A percentile compares a stretch with the other conserved stretches of the same genome.
Evolutionary conservation across 805 yeast species (phyloP).

Genomic region (Kodamaea leandrae): DNA sequence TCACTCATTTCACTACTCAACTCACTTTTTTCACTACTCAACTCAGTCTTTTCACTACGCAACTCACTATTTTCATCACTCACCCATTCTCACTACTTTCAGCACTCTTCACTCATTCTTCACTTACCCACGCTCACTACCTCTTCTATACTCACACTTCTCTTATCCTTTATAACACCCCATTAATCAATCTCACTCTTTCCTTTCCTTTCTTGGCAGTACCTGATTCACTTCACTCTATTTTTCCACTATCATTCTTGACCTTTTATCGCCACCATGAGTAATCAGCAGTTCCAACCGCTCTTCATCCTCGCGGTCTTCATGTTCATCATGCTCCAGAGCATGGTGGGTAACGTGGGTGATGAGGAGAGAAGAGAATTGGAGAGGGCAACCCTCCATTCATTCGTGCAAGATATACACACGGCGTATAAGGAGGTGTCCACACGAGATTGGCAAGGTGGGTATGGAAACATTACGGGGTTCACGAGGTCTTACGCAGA

Average conservation of each 20-base stretch:
- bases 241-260: background rate
- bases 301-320: constrained; percentile 35
- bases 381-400: constrained; percentile 25
- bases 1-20: too few species aligned
- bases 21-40: too few species aligned
- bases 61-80: too few species aligned
- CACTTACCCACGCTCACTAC: too few species aligned
- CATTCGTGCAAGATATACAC: constrained; percentile 24
- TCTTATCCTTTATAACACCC: too few species aligned
- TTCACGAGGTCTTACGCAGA: constrained; percentile 64
- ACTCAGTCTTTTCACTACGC: too few species aligned
- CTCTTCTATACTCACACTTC: too few species aligned
- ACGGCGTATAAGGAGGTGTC: constrained; percentile 21
- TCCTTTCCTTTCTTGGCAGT: background rate
- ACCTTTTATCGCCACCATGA: constrained; percentile 2
- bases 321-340: constrained; percentile 29
- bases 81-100: too few species aligned
- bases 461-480: constrained; percentile 75
- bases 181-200: too few species aligned
- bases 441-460: constrained; percentile 45
- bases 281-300: constrained; percentile 7
- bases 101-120: too few species aligned
- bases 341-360: constrained; percentile 17
- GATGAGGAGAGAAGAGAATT: constrained; percentile 16
- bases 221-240: background rate